Conservation (phyloP, 257 asterid genomes). For the Parsonsia alboflavescens region DNA sequence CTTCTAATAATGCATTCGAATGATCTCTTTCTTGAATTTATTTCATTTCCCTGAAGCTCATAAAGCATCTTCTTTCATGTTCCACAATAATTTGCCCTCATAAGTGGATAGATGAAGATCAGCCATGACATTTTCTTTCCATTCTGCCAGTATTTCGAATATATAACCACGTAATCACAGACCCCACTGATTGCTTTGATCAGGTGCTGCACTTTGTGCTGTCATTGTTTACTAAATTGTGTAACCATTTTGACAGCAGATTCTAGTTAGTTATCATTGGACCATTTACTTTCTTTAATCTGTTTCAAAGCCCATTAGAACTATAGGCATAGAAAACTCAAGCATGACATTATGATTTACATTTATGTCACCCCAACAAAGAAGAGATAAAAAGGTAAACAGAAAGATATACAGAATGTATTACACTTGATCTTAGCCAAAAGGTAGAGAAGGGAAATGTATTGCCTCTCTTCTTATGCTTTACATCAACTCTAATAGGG, state of each 20-base stretch:
- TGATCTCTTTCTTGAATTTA: slow-evolving; percentile 20
- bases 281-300: not conserved
- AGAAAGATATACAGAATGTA: slow-evolving; percentile 9
- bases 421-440: too few species aligned
- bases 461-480: not conserved
- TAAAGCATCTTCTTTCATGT: slow-evolving; percentile 9
- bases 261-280: not conserved
- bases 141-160: not conserved
- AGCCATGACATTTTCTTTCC: not conserved
- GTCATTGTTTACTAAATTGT: not conserved
- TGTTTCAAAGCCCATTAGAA: not conserved
- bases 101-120: slow-evolving; percentile 3
- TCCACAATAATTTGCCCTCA: slow-evolving; percentile 10
- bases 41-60: not conserved
- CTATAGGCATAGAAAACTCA: not conserved
- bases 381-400: not conserved
- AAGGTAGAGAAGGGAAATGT: not conserved
- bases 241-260: not conserved
- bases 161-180: not conserved
- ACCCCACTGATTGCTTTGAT: slow-evolving; percentile 10
- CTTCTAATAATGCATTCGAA: slow-evolving; percentile 23
- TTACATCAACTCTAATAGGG: not conserved
- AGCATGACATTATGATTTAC: slow-evolving; percentile 13
- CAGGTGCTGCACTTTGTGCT: slow-evolving; percentile 1
- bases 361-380: slow-evolving; percentile 10